Percentiles rank a stretch among this genome's conserved stretches.
phyloP scores from a whole-genome alignment of 2,329 filamentous ascomycete genomes.

The Paecilomyces sp. region DNA sequence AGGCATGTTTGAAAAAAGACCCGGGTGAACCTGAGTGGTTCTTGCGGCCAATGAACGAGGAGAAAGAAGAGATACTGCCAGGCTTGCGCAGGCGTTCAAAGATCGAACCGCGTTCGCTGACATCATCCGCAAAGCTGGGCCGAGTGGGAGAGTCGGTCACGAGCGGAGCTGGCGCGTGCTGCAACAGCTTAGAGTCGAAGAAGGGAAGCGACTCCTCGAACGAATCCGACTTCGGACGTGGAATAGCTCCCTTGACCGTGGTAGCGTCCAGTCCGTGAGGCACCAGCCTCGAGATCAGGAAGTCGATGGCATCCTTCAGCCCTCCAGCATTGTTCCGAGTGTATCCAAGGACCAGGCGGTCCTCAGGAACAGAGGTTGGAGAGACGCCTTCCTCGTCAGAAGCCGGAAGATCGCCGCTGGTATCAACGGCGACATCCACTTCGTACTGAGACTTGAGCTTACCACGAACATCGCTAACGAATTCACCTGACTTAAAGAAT shows the following conservation, averaged over 20 bases:
- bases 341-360: conserved; percentile 65
- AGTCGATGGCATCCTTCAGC: conserved; percentile 92
- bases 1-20: conserved; percentile 87
- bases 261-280: conserved; percentile 81
- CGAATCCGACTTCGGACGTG: conserved; percentile 96
- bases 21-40: conserved; percentile 81
- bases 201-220: conserved; percentile 96
- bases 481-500: conserved; percentile 75
- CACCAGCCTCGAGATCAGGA: conserved; percentile 77
- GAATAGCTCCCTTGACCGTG: conserved; percentile 87
- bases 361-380: conserved; percentile 43
- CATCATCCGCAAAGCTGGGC: conserved; percentile 72
- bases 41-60: conserved; percentile 95
- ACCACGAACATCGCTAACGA: conserved; percentile 68
- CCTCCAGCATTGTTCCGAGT: conserved; percentile 96
- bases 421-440: conserved; percentile 72
- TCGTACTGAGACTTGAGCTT: conserved; percentile 90
- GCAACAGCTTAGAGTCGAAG: conserved; percentile 93
- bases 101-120: conserved; percentile 71
- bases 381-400: conserved; percentile 31
- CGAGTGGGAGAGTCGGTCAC: conserved; percentile 85
- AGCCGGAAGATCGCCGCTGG: conserved; percentile 21
- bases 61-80: conserved; percentile 87
- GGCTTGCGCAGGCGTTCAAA: conserved; percentile 93
- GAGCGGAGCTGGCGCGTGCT: conserved; percentile 76